Evolutionary conservation across 2,329 filamentous ascomycete species (phyloP).

Genomic region (Exophiala alcalophila): DNA sequence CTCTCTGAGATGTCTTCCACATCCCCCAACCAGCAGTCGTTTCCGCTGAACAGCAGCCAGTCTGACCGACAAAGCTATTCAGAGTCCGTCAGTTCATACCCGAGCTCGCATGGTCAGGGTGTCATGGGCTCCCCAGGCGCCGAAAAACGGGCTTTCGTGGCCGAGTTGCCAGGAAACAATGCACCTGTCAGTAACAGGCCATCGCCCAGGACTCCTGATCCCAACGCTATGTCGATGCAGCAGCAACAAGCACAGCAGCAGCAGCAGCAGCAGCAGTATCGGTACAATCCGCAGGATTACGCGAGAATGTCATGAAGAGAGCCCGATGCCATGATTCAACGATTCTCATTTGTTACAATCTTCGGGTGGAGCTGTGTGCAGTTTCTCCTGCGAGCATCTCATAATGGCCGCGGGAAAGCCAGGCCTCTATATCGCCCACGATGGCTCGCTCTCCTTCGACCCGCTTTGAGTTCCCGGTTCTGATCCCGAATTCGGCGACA

Average conservation of each 20-base stretch:
- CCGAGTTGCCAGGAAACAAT: constrained; percentile 17
- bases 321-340: background rate
- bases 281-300: constrained; percentile 27
- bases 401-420: no score
- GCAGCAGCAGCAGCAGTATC: constrained; percentile 15
- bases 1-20: constrained; percentile 22
- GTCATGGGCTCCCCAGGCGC: constrained; percentile 18
- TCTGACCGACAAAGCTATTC: constrained; percentile 24
- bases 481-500: no score
- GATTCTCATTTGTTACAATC: constrained; percentile 10
- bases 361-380: background rate
- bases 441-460: no score
- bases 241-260: constrained; percentile 17
- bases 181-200: constrained; percentile 4
- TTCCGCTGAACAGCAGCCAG: constrained; percentile 15
- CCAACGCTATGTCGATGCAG: constrained; percentile 10
- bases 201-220: constrained; percentile 19
- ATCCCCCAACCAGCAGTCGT: constrained; percentile 18
- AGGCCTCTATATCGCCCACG: no score
- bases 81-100: constrained; percentile 21
- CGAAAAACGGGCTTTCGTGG: constrained; percentile 22
- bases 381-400: no score
- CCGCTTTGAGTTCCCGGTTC: no score
- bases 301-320: constrained; percentile 18
- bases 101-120: constrained; percentile 15